Conservation (phyloP, 208 protist genomes). For the Sergeia podlipaevii region DNA sequence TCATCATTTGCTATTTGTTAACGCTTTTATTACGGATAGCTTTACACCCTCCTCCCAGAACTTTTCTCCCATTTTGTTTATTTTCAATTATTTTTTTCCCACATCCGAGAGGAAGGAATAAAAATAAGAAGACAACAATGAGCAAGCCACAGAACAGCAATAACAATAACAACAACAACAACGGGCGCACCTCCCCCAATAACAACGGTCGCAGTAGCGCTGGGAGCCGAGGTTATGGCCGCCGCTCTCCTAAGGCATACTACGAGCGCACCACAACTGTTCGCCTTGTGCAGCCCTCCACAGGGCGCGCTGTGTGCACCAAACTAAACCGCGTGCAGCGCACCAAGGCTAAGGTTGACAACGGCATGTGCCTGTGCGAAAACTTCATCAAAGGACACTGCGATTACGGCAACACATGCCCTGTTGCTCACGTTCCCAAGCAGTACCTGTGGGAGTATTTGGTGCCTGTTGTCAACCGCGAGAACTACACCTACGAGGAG, state of each 20-base stretch:
- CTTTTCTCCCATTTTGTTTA: not conserved
- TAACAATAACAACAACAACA: conserved; percentile 2
- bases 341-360: conserved; percentile 26
- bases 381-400: conserved; percentile 59
- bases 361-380: conserved; percentile 49
- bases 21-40: too few relatives aligned
- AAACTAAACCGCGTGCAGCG: conserved; percentile 53
- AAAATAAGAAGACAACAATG: conserved; percentile 1
- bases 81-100: conserved; percentile 6
- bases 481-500: conserved; percentile 33
- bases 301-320: conserved; percentile 32
- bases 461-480: conserved; percentile 27
- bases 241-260: conserved; percentile 48
- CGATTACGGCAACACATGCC: conserved; percentile 35
- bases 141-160: not conserved
- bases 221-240: conserved; percentile 12
- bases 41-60: too few relatives aligned
- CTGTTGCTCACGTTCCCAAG: conserved; percentile 58
- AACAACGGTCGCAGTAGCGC: not conserved
- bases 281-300: conserved; percentile 33
- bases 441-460: conserved; percentile 71
- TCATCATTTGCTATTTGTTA: too few relatives aligned
- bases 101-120: not conserved
- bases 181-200: not conserved
- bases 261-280: conserved; percentile 57